phyloP scores from a whole-genome alignment of 1,284 basidiomycete genomes.

The Cutaneotrichosporon dermatis region DNA sequence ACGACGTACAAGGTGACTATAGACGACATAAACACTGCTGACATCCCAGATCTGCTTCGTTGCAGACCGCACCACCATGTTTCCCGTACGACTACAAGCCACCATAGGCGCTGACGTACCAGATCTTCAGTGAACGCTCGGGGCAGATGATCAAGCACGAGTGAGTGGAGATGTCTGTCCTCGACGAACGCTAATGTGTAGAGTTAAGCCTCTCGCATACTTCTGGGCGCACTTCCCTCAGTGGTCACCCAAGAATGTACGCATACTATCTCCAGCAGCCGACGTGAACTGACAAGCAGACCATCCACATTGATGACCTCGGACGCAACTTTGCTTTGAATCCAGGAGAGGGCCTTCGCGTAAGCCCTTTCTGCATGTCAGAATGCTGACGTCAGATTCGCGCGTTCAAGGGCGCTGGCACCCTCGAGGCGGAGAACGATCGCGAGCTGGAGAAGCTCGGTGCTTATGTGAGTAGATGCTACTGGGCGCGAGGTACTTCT shows the following conservation, averaged over 20 bases:
- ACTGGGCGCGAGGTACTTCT: too few relatives aligned
- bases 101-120: neutral
- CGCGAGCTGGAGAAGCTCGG: slow-evolving; percentile 63
- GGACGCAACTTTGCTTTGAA: slow-evolving; percentile 83
- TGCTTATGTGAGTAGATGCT: slow-evolving; percentile 52
- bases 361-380: too few relatives aligned
- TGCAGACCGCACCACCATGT: slow-evolving; percentile 82
- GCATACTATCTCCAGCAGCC: too few relatives aligned
- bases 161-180: slow-evolving; percentile 19
- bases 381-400: slow-evolving; percentile 52
- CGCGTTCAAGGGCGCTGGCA: slow-evolving; percentile 72
- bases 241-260: slow-evolving; percentile 53
- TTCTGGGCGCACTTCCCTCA: slow-evolving; percentile 82
- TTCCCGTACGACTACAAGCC: slow-evolving; percentile 56
- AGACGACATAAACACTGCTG: too few relatives aligned
- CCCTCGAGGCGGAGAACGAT: slow-evolving; percentile 57
- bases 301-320: slow-evolving; percentile 84
- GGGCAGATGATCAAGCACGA: slow-evolving; percentile 72
- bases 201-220: slow-evolving; percentile 75
- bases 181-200: slow-evolving; percentile 13
- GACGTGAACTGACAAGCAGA: slow-evolving; percentile 38
- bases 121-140: slow-evolving; percentile 62
- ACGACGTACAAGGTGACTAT: slow-evolving; percentile 62
- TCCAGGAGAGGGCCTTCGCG: slow-evolving; percentile 71
- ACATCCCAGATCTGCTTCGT: slow-evolving; percentile 52